A percentile compares a stretch with the other conserved stretches of the same genome.
Evolutionary conservation across 805 yeast species (phyloP).

Genomic region (Pichia gijzeniarum): DNA sequence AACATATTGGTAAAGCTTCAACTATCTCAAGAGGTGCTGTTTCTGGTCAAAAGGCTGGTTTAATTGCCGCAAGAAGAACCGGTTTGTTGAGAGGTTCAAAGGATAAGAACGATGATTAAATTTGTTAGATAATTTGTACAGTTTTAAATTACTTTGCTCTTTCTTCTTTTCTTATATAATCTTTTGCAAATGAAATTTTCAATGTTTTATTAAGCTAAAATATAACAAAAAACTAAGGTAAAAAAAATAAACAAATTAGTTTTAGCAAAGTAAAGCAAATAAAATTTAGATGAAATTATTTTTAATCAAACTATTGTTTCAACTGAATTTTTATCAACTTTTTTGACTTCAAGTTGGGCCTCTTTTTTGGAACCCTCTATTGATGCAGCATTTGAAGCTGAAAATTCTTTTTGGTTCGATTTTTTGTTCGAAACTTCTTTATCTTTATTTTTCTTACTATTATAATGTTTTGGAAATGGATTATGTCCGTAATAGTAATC

Average conservation of each 20-base stretch:
- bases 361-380: too few species aligned
- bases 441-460: not conserved
- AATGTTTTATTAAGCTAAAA: slow-evolving; percentile 1
- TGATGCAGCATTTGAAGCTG: not conserved
- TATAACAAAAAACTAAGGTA: not conserved
- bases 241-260: not conserved
- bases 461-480: slow-evolving; percentile 9
- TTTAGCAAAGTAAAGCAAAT: not conserved
- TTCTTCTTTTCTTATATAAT: slow-evolving; percentile 11
- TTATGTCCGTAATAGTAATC: slow-evolving; percentile 9
- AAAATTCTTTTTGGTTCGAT: not conserved
- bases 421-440: not conserved
- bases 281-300: too few species aligned
- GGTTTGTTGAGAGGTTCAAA: slow-evolving; percentile 99
- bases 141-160: slow-evolving; percentile 9
- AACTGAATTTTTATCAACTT: not conserved
- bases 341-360: not conserved
- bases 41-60: slow-evolving; percentile 99
- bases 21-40: slow-evolving; percentile 99
- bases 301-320: too few species aligned
- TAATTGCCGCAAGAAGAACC: slow-evolving; percentile 99
- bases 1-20: slow-evolving; percentile 99
- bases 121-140: slow-evolving; percentile 12
- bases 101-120: slow-evolving; percentile 38
- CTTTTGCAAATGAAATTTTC: slow-evolving; percentile 6